A percentile compares a stretch with the other conserved stretches of the same genome.
Evolutionary conservation across 371 early-diverging fungal genomes (phyloP).

Genomic region (Batkoa obscura): DNA sequence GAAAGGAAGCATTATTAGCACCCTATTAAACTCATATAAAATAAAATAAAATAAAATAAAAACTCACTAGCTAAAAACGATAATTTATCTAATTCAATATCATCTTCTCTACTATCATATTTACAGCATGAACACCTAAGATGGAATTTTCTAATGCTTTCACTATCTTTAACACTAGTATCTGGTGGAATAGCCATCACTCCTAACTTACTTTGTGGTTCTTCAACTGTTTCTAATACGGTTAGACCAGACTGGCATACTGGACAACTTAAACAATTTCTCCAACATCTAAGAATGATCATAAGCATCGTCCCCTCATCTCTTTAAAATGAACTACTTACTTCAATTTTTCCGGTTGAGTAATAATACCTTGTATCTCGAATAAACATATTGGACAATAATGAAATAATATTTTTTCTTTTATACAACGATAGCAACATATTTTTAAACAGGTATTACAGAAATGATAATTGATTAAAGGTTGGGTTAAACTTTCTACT

Average conservation of each 20-base stretch:
- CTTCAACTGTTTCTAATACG: neutral
- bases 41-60: neutral
- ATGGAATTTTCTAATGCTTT: neutral
- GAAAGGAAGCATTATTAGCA: neutral
- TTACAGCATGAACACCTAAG: neutral
- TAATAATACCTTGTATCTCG: constrained; percentile 1
- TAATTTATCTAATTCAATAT: neutral
- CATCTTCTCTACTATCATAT: neutral
- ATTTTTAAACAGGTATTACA: too few species aligned
- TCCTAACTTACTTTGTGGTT: neutral
- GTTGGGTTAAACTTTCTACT: too few species aligned
- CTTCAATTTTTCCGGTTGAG: constrained; percentile 1
- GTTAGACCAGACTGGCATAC: neutral
- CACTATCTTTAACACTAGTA: too few species aligned
- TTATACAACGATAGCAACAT: neutral
- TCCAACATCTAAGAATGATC: constrained; percentile 1
- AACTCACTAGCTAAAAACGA: neutral
- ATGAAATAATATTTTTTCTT: neutral
- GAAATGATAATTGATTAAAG: too few species aligned
- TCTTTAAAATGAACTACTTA: neutral
- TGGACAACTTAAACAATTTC: constrained; percentile 4
- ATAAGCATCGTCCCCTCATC: neutral
- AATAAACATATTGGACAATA: constrained; percentile 3
- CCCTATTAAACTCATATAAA: neutral
- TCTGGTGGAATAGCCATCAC: neutral